Evolutionary conservation across 768 basidiomycete genomes (phyloP).

Genomic region (Tulasnella sp.): DNA sequence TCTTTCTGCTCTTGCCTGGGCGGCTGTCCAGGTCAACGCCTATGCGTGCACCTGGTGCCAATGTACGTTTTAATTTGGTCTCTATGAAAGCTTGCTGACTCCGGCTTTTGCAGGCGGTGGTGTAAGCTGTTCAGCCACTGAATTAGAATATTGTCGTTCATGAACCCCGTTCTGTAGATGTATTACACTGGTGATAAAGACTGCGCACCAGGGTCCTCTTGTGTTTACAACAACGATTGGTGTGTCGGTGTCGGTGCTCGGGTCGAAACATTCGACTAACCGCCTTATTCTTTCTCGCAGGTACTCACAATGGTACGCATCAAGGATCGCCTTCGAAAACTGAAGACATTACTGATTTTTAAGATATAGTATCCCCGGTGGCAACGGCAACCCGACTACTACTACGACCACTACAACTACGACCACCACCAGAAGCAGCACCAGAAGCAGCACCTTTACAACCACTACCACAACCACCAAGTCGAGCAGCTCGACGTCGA

Average conservation of each 20-base stretch:
- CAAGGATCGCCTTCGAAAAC: background rate
- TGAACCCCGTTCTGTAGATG: background rate
- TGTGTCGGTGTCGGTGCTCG: slow-evolving; percentile 22
- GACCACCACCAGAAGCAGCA: slow-evolving; percentile 30
- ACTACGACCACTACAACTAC: slow-evolving; percentile 23
- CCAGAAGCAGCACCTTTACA: slow-evolving; percentile 12
- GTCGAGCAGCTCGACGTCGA: background rate
- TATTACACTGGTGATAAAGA: slow-evolving; percentile 38
- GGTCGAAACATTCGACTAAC: background rate
- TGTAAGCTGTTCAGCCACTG: background rate
- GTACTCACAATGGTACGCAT: background rate
- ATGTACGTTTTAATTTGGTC: background rate
- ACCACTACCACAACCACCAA: slow-evolving; percentile 9
- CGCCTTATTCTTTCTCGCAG: background rate
- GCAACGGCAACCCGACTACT: slow-evolving; percentile 29
- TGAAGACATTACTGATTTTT: slow-evolving; percentile 7
- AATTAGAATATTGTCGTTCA: background rate
- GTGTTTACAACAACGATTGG: slow-evolving; percentile 36
- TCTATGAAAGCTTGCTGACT: background rate
- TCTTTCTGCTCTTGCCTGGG: slow-evolving; percentile 21
- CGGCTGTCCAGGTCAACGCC: slow-evolving; percentile 21
- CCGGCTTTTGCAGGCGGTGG: background rate
- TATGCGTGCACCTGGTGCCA: background rate
- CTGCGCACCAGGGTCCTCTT: slow-evolving; percentile 40
- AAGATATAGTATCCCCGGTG: background rate